Conservation (phyloP, 345 rosid species). For the Citrus mangshanensis region DNA sequence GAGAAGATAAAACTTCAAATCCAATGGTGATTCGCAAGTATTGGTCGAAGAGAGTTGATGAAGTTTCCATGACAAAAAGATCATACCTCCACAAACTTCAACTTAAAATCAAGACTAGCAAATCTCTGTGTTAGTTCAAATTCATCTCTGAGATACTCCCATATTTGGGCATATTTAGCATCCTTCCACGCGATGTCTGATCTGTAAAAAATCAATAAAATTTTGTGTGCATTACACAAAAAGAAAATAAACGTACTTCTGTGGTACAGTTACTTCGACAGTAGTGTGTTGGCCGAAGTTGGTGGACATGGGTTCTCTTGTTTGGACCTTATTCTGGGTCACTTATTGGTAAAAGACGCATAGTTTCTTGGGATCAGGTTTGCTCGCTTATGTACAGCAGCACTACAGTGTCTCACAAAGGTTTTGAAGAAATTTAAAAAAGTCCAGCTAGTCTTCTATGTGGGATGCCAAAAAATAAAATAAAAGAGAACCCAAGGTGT, state of each 20-base stretch:
- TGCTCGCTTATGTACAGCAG: neutral
- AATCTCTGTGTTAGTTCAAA: conserved; percentile 89
- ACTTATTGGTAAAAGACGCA: neutral
- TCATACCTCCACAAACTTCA: conserved; percentile 87
- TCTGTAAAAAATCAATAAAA: conserved; percentile 38
- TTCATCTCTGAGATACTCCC: conserved; percentile 94
- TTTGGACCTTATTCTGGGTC: neutral
- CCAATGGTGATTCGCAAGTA: neutral
- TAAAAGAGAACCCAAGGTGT: too few relatives aligned
- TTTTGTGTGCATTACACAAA: neutral
- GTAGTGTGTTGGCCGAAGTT: neutral
- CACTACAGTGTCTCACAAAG: neutral
- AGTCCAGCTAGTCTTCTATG: neutral
- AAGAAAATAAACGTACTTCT: neutral
- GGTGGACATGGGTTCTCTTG: neutral
- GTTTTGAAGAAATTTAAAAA: neutral
- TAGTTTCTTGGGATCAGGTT: neutral
- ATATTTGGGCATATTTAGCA: conserved; percentile 87
- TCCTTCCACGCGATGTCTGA: conserved; percentile 99
- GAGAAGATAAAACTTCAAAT: neutral
- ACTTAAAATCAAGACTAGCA: conserved; percentile 86
- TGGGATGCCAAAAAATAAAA: neutral
- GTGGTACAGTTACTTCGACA: neutral
- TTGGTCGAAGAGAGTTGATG: neutral
- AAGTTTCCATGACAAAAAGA: neutral